Conservation (phyloP, 495 filamentous ascomycete genomes). For the Annulohypoxylon bovei region DNA sequence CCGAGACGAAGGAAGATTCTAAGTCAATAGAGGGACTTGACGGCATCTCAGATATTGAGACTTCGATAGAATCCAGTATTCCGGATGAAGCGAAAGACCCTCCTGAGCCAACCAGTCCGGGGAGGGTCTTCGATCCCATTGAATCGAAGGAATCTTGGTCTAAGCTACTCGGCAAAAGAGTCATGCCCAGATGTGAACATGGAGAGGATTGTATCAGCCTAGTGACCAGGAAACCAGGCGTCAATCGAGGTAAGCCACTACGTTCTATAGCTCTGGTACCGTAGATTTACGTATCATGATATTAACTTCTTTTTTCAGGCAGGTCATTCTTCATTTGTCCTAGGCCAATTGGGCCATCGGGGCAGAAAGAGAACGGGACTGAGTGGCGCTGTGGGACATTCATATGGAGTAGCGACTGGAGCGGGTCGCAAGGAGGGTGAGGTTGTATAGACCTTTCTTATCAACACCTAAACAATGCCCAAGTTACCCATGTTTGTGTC, state of each 20-base stretch:
- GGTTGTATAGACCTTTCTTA: not conserved
- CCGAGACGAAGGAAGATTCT: not conserved
- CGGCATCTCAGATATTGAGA: conserved; percentile 27
- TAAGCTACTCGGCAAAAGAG: conserved; percentile 80
- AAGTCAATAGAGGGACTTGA: conserved; percentile 19
- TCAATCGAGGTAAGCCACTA: conserved; percentile 69
- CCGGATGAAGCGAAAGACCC: not conserved
- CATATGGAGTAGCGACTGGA: conserved; percentile 92
- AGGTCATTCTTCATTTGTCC: conserved; percentile 88
- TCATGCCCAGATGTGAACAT: conserved; percentile 84
- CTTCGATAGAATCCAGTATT: not conserved
- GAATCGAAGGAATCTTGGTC: conserved; percentile 84
- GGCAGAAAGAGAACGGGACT: conserved; percentile 81
- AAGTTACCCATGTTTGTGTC: not conserved
- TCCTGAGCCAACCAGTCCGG: conserved; percentile 12
- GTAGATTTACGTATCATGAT: not conserved
- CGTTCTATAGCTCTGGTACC: not conserved
- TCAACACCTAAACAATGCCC: not conserved
- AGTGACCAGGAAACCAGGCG: conserved; percentile 84
- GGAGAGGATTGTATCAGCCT: conserved; percentile 83
- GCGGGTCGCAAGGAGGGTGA: conserved; percentile 22
- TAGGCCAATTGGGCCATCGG: conserved; percentile 82
- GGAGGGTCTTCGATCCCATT: conserved; percentile 71
- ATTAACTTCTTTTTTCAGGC: conserved; percentile 53
- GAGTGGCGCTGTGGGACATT: conserved; percentile 89